phyloP scores from a whole-genome alignment of 73 alveolate genomes.

The Tetrahymena elliotti region DNA sequence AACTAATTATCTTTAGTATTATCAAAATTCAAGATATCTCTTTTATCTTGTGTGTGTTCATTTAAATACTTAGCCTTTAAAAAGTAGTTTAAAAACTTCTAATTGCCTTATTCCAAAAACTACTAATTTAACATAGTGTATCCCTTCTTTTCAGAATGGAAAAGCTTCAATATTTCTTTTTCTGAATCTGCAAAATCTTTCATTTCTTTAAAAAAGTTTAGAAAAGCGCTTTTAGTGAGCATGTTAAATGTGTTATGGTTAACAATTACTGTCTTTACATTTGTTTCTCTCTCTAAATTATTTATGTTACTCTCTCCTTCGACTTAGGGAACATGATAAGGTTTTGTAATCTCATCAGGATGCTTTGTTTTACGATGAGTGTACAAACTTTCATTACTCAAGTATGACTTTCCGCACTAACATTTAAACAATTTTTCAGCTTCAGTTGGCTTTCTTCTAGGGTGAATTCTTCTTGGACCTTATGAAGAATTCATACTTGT shows the following conservation, averaged over 20 bases:
- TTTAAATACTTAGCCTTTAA: background rate
- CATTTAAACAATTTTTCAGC: background rate
- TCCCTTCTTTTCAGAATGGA: background rate
- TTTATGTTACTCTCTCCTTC: background rate
- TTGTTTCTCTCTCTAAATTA: background rate
- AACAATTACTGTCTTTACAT: background rate
- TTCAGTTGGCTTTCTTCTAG: background rate
- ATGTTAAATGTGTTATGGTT: background rate
- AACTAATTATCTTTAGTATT: background rate
- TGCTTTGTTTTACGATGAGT: background rate
- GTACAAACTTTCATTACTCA: background rate
- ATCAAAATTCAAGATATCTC: background rate
- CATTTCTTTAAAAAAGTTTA: background rate
- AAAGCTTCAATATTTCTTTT: background rate
- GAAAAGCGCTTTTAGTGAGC: background rate
- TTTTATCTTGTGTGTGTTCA: background rate
- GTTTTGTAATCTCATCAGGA: background rate
- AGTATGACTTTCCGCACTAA: background rate
- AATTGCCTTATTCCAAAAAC: background rate
- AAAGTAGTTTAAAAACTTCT: background rate
- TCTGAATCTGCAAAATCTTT: background rate
- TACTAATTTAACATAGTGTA: background rate
- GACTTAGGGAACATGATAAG: background rate
- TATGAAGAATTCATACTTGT: background rate
- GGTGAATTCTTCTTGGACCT: background rate